These are phyloP conservation scores for Cornus suecica DNA, from an alignment of 148 eudicot genomes.

Conservation along the genomic window DNA sequence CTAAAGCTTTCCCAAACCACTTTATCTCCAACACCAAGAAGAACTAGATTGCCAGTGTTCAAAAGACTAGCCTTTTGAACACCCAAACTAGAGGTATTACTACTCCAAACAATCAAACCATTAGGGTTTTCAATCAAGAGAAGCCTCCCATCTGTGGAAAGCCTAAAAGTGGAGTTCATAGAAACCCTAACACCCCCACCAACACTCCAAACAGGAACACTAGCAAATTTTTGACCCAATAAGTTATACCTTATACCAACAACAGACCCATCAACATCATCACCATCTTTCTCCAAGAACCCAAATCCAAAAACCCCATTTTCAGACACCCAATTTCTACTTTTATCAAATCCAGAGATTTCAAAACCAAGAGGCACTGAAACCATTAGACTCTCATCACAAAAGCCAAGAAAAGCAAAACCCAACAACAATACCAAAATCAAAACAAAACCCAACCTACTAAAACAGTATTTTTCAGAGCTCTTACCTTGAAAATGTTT, in stretches of 20 bases:
- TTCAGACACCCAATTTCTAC: conserved; percentile 45
- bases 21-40: conserved; percentile 28
- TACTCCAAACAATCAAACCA: conserved; percentile 50
- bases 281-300: conserved; percentile 37
- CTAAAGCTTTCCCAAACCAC: conserved; percentile 57
- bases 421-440: conserved; percentile 25
- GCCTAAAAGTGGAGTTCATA: conserved; percentile 45
- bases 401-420: conserved; percentile 35
- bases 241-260: conserved; percentile 59
- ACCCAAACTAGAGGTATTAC: conserved; percentile 54
- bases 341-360: conserved; percentile 39
- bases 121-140: conserved; percentile 39
- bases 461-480: conserved; percentile 14
- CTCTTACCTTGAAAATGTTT: conserved; percentile 36
- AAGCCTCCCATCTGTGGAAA: conserved; percentile 50
- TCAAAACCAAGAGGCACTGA: conserved; percentile 53
- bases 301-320: conserved; percentile 68
- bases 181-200: conserved; percentile 64
- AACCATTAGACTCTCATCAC: conserved; percentile 29
- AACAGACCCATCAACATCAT: conserved; percentile 33
- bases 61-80: conserved; percentile 53
- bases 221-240: conserved; percentile 30
- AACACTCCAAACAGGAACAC: conserved; percentile 61
- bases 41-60: conserved; percentile 57
- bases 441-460: conserved; percentile 10